Conservation (phyloP, 176 grass and related monocot species). For the Oryza brachyantha region DNA sequence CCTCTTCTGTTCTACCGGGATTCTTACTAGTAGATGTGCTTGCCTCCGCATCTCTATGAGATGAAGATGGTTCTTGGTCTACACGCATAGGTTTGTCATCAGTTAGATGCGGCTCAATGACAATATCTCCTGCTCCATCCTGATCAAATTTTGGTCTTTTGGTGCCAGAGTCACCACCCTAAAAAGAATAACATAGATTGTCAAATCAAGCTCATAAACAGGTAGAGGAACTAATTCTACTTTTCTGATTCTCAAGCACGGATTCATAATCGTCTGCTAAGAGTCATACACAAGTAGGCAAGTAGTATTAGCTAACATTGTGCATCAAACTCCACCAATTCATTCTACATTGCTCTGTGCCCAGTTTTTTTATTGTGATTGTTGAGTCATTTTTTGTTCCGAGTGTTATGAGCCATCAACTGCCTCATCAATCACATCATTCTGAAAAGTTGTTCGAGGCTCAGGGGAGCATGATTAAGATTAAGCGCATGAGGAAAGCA, state of each 20-base stretch:
- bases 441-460: not conserved
- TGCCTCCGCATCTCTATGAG: constrained; percentile 64
- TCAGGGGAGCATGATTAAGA: not conserved
- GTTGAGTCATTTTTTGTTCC: not conserved
- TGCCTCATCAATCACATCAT: not conserved
- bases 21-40: constrained; percentile 62
- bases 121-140: constrained; percentile 58
- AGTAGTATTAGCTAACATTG: constrained; percentile 3
- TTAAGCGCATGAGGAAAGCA: not conserved
- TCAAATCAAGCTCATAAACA: not conserved
- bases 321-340: not conserved
- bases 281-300: not conserved
- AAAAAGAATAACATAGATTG: constrained; percentile 20
- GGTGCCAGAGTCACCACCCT: constrained; percentile 76
- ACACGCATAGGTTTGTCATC: constrained; percentile 43
- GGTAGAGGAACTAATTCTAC: not conserved
- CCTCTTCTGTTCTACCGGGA: constrained; percentile 55
- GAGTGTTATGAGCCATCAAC: not conserved
- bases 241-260: not conserved
- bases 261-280: not conserved
- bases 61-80: constrained; percentile 45
- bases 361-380: not conserved
- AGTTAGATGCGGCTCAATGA: constrained; percentile 51
- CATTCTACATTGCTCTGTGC: not conserved
- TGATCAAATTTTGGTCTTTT: constrained; percentile 91